These are phyloP conservation scores for Phytophthora pluvialis DNA, from an alignment of 352 stramenopile genomes.

Conservation along the genomic window DNA sequence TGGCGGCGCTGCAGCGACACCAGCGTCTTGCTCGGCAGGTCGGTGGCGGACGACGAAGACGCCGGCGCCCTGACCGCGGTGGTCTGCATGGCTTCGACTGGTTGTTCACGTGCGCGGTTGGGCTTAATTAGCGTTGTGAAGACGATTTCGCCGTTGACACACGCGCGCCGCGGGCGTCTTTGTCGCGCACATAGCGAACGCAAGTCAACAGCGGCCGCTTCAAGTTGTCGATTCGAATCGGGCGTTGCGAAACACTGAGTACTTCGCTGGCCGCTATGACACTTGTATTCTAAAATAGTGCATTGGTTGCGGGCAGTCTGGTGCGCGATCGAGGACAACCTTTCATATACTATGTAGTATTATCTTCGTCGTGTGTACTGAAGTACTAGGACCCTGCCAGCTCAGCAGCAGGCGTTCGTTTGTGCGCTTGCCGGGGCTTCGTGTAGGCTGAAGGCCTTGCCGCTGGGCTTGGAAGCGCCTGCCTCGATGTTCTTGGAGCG, in stretches of 20 bases:
- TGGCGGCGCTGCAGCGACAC: background rate
- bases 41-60: background rate
- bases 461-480: slow-evolving; percentile 4
- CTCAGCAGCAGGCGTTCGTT: background rate
- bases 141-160: background rate
- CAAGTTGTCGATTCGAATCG: slow-evolving; percentile 15
- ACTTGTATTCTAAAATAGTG: no score
- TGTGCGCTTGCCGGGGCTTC: background rate
- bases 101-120: background rate
- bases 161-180: slow-evolving; percentile 14
- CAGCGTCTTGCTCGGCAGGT: slow-evolving; percentile 2
- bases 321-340: no score
- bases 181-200: slow-evolving; percentile 15
- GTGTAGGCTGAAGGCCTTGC: background rate
- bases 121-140: slow-evolving; percentile 20
- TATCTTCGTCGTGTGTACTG: background rate
- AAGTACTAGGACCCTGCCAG: background rate
- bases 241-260: slow-evolving; percentile 21
- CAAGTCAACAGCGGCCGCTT: slow-evolving; percentile 11
- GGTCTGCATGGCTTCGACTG: slow-evolving; percentile 14
- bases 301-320: no score
- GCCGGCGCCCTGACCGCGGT: background rate
- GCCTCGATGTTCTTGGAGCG: slow-evolving; percentile 2
- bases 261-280: background rate
- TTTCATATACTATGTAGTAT: no score